Percentiles rank a stretch among this genome's conserved stretches.
phyloP scores from a whole-genome alignment of 257 asterid genomes.

The Haberlea rhodopensis region DNA sequence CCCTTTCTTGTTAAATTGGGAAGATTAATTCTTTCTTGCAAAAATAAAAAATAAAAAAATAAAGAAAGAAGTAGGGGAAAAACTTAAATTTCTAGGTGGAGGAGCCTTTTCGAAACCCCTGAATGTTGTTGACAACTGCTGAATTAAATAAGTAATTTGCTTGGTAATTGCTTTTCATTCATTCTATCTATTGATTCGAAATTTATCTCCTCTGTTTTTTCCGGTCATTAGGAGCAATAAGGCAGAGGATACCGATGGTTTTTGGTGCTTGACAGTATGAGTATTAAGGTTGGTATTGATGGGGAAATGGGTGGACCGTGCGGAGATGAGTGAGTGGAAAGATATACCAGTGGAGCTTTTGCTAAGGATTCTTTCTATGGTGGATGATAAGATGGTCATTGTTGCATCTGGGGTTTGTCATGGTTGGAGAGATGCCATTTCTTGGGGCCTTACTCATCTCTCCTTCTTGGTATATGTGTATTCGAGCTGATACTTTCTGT shows the following conservation, averaged over 20 bases:
- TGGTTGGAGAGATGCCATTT: conserved; percentile 94
- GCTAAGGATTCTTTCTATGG: conserved; percentile 67
- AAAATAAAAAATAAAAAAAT: too few species aligned
- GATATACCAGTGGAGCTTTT: conserved; percentile 86
- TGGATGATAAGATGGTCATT: conserved; percentile 81
- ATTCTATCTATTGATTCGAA: neutral
- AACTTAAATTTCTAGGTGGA: conserved; percentile 14
- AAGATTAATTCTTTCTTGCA: conserved; percentile 5
- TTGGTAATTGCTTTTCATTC: conserved; percentile 20
- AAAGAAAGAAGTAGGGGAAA: too few species aligned
- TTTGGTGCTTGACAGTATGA: conserved; percentile 29
- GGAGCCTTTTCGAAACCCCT: conserved; percentile 21
- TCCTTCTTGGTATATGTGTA: conserved; percentile 70
- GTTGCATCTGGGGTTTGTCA: conserved; percentile 91
- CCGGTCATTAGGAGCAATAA: conserved; percentile 24
- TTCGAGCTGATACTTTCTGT: neutral
- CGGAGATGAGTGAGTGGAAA: conserved; percentile 76
- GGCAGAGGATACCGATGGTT: conserved; percentile 60
- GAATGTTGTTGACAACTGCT: conserved; percentile 31
- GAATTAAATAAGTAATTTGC: conserved; percentile 17
- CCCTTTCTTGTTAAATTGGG: too few species aligned
- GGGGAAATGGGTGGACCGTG: conserved; percentile 36
- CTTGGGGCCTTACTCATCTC: conserved; percentile 78
- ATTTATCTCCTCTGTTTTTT: conserved; percentile 24
- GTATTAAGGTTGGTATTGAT: conserved; percentile 16